A percentile compares a stretch with the other conserved stretches of the same genome.
These are phyloP conservation scores for Macrocystidia cucumis DNA, from an alignment of 1,284 basidiomycete genomes.

Conservation along the genomic window DNA sequence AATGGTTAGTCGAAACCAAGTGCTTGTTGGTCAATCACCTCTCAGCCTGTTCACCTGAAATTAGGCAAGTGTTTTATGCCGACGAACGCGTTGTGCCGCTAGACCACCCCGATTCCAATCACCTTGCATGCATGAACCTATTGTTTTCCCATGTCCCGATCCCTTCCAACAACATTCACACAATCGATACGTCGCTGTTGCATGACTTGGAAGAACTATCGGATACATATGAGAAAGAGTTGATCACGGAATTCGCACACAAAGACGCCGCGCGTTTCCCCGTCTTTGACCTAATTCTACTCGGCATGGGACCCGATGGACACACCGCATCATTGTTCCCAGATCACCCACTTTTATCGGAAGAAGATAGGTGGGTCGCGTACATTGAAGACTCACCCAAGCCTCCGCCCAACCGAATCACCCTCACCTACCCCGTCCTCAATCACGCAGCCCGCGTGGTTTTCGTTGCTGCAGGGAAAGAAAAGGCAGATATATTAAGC, in stretches of 20 bases:
- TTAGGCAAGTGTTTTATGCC: conserved; percentile 95
- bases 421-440: conserved; percentile 86
- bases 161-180: conserved; percentile 74
- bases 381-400: conserved; percentile 92
- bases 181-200: conserved; percentile 68
- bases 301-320: conserved; percentile 92
- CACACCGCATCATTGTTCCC: conserved; percentile 98
- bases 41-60: not conserved
- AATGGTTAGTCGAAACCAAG: conserved; percentile 75
- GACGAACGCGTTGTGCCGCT: conserved; percentile 96
- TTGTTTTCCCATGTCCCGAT: conserved; percentile 87
- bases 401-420: conserved; percentile 86
- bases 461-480: conserved; percentile 83
- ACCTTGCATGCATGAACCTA: conserved; percentile 65
- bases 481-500: conserved; percentile 76
- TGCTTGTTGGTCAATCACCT: not conserved
- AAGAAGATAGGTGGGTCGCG: conserved; percentile 92
- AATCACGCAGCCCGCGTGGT: conserved; percentile 86
- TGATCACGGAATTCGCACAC: conserved; percentile 86
- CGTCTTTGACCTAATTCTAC: conserved; percentile 89
- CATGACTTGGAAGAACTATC: conserved; percentile 84
- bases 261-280: conserved; percentile 91
- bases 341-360: conserved; percentile 76
- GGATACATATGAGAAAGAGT: conserved; percentile 90
- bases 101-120: conserved; percentile 90